Evolutionary conservation across 2,329 filamentous ascomycete species (phyloP).

Genomic region (Exophiala lecanii-corni): DNA sequence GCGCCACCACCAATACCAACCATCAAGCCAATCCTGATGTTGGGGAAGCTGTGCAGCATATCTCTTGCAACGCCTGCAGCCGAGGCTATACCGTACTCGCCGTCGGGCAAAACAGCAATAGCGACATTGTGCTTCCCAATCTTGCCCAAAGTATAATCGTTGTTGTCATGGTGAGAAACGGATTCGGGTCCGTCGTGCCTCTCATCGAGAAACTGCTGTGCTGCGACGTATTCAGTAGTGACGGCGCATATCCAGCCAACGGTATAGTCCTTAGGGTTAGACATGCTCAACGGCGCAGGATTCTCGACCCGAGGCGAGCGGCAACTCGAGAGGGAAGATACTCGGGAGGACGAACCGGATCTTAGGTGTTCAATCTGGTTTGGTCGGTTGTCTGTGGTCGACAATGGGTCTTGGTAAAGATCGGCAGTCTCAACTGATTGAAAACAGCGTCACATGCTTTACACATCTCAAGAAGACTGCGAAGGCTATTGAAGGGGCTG

Average conservation of each 20-base stretch:
- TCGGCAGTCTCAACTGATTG: too few species aligned
- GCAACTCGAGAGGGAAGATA: too few species aligned
- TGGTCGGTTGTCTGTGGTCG: too few species aligned
- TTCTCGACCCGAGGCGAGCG: too few species aligned
- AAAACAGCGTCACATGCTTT: too few species aligned
- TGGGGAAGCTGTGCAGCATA: constrained; percentile 30
- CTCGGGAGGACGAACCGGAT: too few species aligned
- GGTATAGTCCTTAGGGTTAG: constrained; percentile 31
- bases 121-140: constrained; percentile 31
- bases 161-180: constrained; percentile 25
- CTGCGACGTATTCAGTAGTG: constrained; percentile 35
- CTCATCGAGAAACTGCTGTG: constrained; percentile 39
- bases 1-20: constrained; percentile 41
- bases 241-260: constrained; percentile 46
- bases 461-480: too few species aligned
- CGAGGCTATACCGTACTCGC: constrained; percentile 30
- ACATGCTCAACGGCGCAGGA: too few species aligned
- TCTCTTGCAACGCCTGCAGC: constrained; percentile 33
- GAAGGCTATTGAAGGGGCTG: too few species aligned
- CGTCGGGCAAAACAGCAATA: constrained; percentile 30
- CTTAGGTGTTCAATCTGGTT: too few species aligned
- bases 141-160: constrained; percentile 31
- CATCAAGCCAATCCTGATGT: constrained; percentile 37
- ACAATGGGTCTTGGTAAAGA: too few species aligned
- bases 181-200: constrained; percentile 27